Base-by-base conservation (phyloP, 2,329 filamentous ascomycete species). In the Colletotrichum simmondsii region DNA sequence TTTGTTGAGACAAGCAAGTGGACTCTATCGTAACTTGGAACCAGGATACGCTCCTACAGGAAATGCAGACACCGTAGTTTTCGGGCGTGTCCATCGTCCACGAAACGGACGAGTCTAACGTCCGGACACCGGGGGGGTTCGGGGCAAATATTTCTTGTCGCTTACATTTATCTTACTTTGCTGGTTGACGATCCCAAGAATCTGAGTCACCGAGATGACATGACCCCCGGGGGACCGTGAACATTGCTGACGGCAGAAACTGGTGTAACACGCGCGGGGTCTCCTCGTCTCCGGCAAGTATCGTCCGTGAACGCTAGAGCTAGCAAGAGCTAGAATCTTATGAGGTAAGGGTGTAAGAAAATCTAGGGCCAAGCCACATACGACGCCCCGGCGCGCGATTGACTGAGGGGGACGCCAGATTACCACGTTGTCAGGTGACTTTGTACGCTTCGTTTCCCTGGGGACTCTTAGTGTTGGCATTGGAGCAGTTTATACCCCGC, bases 1-100 rank as follows among this genome's bases (percentile, higher is more conserved):
- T 70, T 64, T 60, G 66, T 72, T 72, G 70, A 72, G 66, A 54
- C 42, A 49, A 49, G 42, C 16, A n/a, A n/a, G 42, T 49, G 42
- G 42, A 49, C 42, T 42, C 6, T 11, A n/a, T 22, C 42, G 42
- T 22, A 49, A 22, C 42, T 22, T 22, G 16, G 19, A 7, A 49
- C 42, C n/a, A 8, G 42, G 42, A 49, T 49, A 49, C 16, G 42
- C 7, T 49, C 19, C 16, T 49, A 22, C 19, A 19, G 4, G 16
- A 19, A 7, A 49, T 10, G 42, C 10, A 49, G 42, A 22, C 19
- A 49, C 42, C 4, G 19, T 0, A 5, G 7, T 49, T 8, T 46
- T 35, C 19, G 42, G 42, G 19, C 42, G 19, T 10, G 19, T 19
- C 19, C 19, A n/a, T 19, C 42, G 19, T 8, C 42, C 42, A 35